Percentiles rank a stretch among this genome's conserved stretches.
These are phyloP conservation scores for Telfairia occidentalis DNA, from an alignment of 331 rosid species.

Conservation along the genomic window DNA sequence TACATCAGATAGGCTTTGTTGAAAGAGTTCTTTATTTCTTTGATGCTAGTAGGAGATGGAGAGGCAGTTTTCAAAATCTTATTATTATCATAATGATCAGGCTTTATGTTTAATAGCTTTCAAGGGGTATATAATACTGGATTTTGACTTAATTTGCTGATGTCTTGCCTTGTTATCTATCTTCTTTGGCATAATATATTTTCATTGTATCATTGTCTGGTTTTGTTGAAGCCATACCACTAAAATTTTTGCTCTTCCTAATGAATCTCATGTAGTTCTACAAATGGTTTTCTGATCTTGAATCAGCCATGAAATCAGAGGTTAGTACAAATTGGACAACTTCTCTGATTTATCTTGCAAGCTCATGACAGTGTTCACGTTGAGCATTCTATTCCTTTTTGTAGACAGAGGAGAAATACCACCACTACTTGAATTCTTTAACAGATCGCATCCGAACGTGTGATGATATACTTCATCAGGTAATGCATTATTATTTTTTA, in stretches of 20 bases:
- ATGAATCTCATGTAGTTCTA: constrained; percentile 53
- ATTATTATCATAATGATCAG: too few relatives aligned
- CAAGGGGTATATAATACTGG: background rate
- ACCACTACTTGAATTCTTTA: constrained; percentile 69
- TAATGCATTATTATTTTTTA: constrained; percentile 1
- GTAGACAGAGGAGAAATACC: constrained; percentile 98
- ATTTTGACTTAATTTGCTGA: background rate
- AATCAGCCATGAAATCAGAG: constrained; percentile 96
- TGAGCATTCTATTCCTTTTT: constrained; percentile 11
- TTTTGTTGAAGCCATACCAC: background rate
- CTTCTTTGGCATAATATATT: background rate
- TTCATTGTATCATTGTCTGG: background rate
- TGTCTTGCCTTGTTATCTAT: background rate
- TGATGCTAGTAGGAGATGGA: too few relatives aligned
- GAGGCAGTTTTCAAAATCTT: too few relatives aligned
- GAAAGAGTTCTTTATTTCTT: too few relatives aligned
- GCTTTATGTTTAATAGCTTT: background rate
- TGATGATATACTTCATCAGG: constrained; percentile 85
- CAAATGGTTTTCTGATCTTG: constrained; percentile 94
- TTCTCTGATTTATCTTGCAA: background rate
- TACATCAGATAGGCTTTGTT: too few relatives aligned
- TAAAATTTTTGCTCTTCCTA: background rate
- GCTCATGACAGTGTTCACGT: constrained; percentile 10
- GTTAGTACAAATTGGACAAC: constrained; percentile 29
- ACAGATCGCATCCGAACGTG: constrained; percentile 88